A percentile compares a stretch with the other conserved stretches of the same genome.
These are phyloP conservation scores for Casuarina glauca DNA, from an alignment of 306 rosid genomes.

Conservation along the genomic window DNA sequence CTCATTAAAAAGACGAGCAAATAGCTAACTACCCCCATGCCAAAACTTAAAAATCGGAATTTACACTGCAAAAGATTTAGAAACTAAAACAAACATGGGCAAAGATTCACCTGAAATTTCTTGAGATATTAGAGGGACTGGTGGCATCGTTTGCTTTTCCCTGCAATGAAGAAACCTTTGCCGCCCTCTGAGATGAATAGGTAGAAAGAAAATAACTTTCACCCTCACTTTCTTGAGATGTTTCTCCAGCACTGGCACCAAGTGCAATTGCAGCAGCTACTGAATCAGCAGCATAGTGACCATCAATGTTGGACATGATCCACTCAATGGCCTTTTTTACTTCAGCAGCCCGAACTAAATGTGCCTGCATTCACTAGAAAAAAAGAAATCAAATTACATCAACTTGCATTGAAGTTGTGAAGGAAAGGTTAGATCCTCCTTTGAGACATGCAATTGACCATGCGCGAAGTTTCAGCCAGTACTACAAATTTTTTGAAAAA, in stretches of 20 bases:
- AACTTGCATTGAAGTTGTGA: constrained; percentile 25
- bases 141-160: constrained; percentile 71
- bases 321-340: constrained; percentile 94
- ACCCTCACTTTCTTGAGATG: constrained; percentile 60
- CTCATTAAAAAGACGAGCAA: not conserved
- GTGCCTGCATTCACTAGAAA: constrained; percentile 99
- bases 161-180: constrained; percentile 53
- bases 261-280: constrained; percentile 91
- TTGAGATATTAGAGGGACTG: constrained; percentile 80
- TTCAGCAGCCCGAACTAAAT: constrained; percentile 94
- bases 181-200: constrained; percentile 51
- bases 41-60: not conserved
- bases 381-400: constrained; percentile 72
- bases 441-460: not conserved
- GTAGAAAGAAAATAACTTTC: constrained; percentile 42
- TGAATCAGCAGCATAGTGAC: constrained; percentile 92
- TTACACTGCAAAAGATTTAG: constrained; percentile 14
- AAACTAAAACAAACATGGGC: constrained; percentile 21
- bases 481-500: not conserved
- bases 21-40: not conserved
- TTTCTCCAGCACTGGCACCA: constrained; percentile 78
- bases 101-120: constrained; percentile 77
- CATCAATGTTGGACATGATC: constrained; percentile 93
- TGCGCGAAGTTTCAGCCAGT: not conserved
- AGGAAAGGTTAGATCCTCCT: not conserved